Conservation (phyloP, 2,329 filamentous ascomycete genomes). For the Alternaria gaisen region DNA sequence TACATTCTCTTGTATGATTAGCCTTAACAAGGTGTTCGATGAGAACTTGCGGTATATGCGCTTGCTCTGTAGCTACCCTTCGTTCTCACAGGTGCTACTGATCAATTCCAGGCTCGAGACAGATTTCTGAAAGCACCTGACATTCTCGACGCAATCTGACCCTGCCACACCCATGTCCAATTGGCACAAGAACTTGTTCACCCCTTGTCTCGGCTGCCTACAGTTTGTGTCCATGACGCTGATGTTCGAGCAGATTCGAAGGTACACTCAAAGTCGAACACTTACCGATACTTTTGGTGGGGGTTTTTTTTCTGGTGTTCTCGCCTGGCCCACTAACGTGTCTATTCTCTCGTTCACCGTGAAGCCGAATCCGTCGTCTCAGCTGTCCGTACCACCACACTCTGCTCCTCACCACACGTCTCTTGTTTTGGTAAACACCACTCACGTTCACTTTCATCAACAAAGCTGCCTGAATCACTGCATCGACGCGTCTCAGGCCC, state of each 20-base stretch:
- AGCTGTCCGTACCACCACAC: background rate
- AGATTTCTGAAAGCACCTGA: background rate
- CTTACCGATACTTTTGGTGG: too few species aligned
- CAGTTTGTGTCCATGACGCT: background rate
- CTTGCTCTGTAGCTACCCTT: background rate
- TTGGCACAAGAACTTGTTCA: background rate
- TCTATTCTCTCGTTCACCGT: background rate
- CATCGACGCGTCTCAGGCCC: background rate
- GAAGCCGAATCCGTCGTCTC: background rate
- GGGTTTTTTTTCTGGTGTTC: background rate
- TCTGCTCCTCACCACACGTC: conserved; percentile 2
- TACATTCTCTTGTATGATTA: background rate
- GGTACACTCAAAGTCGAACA: too few species aligned
- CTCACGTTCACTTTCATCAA: conserved; percentile 4
- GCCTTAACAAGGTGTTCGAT: too few species aligned
- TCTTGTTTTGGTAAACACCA: background rate
- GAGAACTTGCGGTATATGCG: background rate
- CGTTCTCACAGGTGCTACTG: background rate
- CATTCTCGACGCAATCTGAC: background rate
- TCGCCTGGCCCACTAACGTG: background rate
- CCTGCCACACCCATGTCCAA: background rate
- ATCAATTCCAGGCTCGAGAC: background rate
- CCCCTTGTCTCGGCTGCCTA: background rate
- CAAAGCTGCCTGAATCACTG: background rate
- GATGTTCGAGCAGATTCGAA: background rate